These are phyloP conservation scores for Agaricus blazei DNA, from an alignment of 768 basidiomycete genomes.

Conservation along the genomic window DNA sequence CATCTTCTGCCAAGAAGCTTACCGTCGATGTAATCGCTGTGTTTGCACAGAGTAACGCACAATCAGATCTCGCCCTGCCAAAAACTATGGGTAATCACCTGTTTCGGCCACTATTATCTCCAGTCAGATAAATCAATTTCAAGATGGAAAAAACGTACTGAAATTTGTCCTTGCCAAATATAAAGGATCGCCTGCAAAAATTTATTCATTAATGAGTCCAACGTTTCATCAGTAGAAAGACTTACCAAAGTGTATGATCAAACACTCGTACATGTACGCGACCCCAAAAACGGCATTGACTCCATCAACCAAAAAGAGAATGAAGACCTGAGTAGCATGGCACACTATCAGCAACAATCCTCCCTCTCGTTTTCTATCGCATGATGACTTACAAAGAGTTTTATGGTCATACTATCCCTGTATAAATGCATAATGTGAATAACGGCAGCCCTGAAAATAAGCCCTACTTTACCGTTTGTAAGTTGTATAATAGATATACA, in stretches of 20 bases:
- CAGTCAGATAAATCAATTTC: too few relatives aligned
- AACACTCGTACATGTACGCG: constrained; percentile 38
- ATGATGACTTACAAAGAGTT: constrained; percentile 36
- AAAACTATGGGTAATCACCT: too few relatives aligned
- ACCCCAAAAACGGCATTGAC: constrained; percentile 40
- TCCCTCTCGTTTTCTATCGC: constrained; percentile 24
- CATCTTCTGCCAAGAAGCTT: too few relatives aligned
- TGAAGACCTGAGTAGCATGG: not conserved
- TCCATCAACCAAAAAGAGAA: constrained; percentile 42
- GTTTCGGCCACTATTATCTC: too few relatives aligned
- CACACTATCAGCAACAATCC: too few relatives aligned
- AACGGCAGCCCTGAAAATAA: too few relatives aligned
- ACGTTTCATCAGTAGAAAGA: not conserved
- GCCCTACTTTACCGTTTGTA: constrained; percentile 13
- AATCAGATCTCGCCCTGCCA: too few relatives aligned
- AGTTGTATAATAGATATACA: constrained; percentile 41
- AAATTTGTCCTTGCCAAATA: constrained; percentile 6
- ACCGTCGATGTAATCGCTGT: too few relatives aligned
- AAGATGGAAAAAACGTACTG: not conserved
- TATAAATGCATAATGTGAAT: not conserved
- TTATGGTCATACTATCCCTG: constrained; percentile 31
- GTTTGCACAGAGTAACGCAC: too few relatives aligned
- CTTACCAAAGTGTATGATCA: constrained; percentile 44
- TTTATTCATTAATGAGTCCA: not conserved
- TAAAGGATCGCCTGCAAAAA: constrained; percentile 12